Base-by-base conservation (phyloP, 257 asterid species). In the Thymus quinquecostatus region DNA sequence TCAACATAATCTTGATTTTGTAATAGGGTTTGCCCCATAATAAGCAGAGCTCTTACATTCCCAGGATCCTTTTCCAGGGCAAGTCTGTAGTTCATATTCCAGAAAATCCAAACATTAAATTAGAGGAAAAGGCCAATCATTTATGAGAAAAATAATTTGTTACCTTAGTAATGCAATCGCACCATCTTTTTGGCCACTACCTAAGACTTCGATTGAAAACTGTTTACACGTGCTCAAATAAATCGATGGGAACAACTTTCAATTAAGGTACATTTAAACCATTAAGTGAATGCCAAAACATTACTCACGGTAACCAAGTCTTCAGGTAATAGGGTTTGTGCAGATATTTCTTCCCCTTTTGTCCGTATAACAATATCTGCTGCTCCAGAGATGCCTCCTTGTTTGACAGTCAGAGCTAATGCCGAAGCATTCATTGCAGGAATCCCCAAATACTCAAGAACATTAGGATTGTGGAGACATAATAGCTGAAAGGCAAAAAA, bases 31-130 rank as follows among this genome's bases (percentile, higher is more conserved):
- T 89, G 96, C 65, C 99, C 97, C 86, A 86, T 34, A 58, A 85
- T 71, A 78, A 95, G 80, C 87, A 84, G 74, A 81, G 97, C 97
- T 85, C 87, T 86, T 61, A 75, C 86, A 75, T 82, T 60, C 69
- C 77, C 96, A 36, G 95, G 89, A 78, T 95, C 98, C 91, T 92
- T 92, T 78, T 82, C 85, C 71, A 89, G 89, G 78, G 97, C 96
- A 78, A 92, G 82, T 80, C 98, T 95, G 93, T 76, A 85, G 83
- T 71, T 83, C 78, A 78, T 44, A 70, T 58, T 68, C 78, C 51
- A 72, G 55, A 54, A 63, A 58, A 80, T 72, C 57, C 69, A 76
- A 75, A 49, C 71, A 58, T 13, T 71, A 77, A 76, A 77, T 70
- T 65, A 60, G 80, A 45, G 79, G 44, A 47, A 64, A 76, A 73